Percentiles rank a stretch among this genome's conserved stretches.
phyloP scores from a whole-genome alignment of 2,329 filamentous ascomycete species.

The Drechslerella stenobrocha region DNA sequence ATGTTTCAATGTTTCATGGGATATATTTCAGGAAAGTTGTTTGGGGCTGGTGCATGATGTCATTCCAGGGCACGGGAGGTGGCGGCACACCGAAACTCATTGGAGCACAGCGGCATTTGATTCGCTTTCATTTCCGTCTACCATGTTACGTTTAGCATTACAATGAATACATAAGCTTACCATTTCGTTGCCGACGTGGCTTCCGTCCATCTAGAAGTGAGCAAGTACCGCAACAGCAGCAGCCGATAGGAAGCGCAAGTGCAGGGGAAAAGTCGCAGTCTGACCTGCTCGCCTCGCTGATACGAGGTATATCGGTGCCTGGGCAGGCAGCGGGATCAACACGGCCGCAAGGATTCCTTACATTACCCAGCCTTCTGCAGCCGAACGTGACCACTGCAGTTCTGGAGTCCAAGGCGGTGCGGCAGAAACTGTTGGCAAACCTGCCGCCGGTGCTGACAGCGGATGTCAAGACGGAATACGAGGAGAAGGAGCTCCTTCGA shows the following conservation, averaged over 20 bases:
- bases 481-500: slow-evolving; percentile 79
- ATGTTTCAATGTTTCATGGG: too few species aligned
- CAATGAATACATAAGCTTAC: slow-evolving; percentile 48
- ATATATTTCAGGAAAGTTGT: too few species aligned
- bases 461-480: slow-evolving; percentile 73
- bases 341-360: slow-evolving; percentile 84
- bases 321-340: slow-evolving; percentile 62
- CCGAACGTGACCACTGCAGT: slow-evolving; percentile 76
- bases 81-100: too few species aligned
- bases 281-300: slow-evolving; percentile 27
- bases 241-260: slow-evolving; percentile 9
- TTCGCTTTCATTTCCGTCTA: slow-evolving; percentile 6
- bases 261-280: slow-evolving; percentile 22
- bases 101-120: not conserved
- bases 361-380: slow-evolving; percentile 81
- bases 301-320: slow-evolving; percentile 51
- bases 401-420: slow-evolving; percentile 60
- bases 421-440: slow-evolving; percentile 72
- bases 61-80: too few species aligned
- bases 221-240: slow-evolving; percentile 5
- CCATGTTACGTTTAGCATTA: slow-evolving; percentile 42
- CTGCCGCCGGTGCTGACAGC: slow-evolving; percentile 75
- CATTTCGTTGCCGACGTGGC: not conserved
- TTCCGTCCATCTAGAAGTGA: slow-evolving; percentile 33
- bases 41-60: too few species aligned